These are phyloP conservation scores for Loxodes magnus DNA, from an alignment of 73 alveolate species.

Conservation along the genomic window DNA sequence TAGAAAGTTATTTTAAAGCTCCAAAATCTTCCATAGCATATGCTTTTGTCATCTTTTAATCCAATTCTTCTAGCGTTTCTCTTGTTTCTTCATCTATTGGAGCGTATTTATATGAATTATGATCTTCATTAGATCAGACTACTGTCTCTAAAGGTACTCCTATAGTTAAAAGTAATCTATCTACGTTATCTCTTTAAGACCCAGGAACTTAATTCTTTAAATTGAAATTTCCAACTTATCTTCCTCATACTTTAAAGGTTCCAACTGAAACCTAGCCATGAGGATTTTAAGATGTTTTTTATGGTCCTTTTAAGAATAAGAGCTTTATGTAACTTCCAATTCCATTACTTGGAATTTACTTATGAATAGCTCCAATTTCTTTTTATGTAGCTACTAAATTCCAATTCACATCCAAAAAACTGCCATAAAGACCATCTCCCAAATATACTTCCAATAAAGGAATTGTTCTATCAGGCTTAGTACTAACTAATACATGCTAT, in stretches of 20 bases:
- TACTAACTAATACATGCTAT: constrained; percentile 65
- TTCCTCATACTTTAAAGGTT: constrained; percentile 81
- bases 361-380: constrained; percentile 29
- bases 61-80: constrained; percentile 80
- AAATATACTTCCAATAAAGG: constrained; percentile 81
- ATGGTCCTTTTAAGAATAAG: constrained; percentile 65
- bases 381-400: constrained; percentile 42
- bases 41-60: constrained; percentile 63
- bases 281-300: constrained; percentile 72
- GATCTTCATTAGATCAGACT: constrained; percentile 82
- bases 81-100: constrained; percentile 94
- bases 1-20: constrained; percentile 55
- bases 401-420: constrained; percentile 87
- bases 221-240: constrained; percentile 57
- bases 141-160: constrained; percentile 87
- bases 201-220: constrained; percentile 71
- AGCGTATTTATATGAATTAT: constrained; percentile 70
- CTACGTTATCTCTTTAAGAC: constrained; percentile 75
- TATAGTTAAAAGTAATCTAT: constrained; percentile 80
- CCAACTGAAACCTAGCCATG: constrained; percentile 85
- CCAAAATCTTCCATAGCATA: constrained; percentile 76
- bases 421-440: constrained; percentile 93
- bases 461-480: constrained; percentile 80
- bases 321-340: constrained; percentile 81
- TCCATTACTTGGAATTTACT: constrained; percentile 48